Evolutionary conservation across 73 alveolate species (phyloP), one percentile per base, ranked within the genome.

Genomic region (Blepharisma stoltei): DNA sequence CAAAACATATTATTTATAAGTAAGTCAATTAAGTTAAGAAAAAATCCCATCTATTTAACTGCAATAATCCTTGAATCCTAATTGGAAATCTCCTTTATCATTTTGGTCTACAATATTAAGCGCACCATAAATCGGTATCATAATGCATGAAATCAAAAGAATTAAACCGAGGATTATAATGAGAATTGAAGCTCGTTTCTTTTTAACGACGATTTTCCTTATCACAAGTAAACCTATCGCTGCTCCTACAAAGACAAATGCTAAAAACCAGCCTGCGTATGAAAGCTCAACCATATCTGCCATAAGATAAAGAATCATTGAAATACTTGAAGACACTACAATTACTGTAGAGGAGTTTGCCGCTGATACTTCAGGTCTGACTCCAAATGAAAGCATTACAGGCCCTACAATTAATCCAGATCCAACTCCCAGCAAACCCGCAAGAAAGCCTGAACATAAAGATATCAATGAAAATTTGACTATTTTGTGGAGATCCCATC

Each of bases 301-400:
- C 14, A 60, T 60, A 25, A 18, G 23, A 60, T 14, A 60, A n/a
- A 14, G 73, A 9, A 60, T 60, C 37, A 60, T 14, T 25, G 73
- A n/a, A 14, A 38, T 18, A 25, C 38, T 14, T 60, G 73, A 60
- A 20, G 73, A 14, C 18, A 60, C 18, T 25, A 25, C 23, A 25
- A 60, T 60, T 20, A 38, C 23, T n/a, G 23, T 14, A 2, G 45
- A 60, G 14, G 73, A 20, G 23, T n/a, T 14, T 14, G 45, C 18
- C 18, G 73, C 23, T 60, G 73, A 14, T 60, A 60, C 23, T 60
- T 60, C 73, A 18, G 73, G 73, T 2, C 45, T 14, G 11, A 60
- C 4, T 25, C 23, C 23, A 8, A 60, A 60, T 1, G 11, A 25
- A 14, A 60, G 73, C 49, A 60, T 8, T 18, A 60, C 23, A 14